Percentiles rank a stretch among this genome's conserved stretches.
Conservation (phyloP, 164 flowering plant species). For the Vitis labrusca region DNA sequence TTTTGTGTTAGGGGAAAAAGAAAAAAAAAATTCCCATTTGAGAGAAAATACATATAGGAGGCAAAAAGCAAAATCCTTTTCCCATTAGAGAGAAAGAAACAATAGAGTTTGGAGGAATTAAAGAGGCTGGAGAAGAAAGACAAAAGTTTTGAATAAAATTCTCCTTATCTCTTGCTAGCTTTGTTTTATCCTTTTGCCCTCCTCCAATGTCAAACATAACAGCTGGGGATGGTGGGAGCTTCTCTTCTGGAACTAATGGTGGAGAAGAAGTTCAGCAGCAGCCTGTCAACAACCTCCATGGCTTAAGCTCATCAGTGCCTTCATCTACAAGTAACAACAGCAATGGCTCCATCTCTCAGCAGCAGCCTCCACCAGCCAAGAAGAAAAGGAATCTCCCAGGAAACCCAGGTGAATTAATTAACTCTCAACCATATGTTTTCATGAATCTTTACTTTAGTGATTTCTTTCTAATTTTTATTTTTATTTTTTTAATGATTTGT, state of each 20-base stretch:
- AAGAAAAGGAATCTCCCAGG: constrained; percentile 38
- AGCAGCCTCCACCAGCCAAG: constrained; percentile 14
- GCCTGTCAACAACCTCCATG: constrained; percentile 1
- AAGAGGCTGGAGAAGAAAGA: constrained; percentile 1
- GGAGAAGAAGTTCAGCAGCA: constrained; percentile 19
- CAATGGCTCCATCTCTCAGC: constrained; percentile 19
- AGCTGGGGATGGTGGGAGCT: constrained; percentile 24
- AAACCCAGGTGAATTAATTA: constrained; percentile 26
- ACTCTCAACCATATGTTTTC: too few species aligned
- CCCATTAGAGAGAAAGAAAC: constrained; percentile 9
- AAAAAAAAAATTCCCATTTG: constrained; percentile 4
- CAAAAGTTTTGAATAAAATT: constrained; percentile 5
- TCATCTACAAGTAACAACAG: constrained; percentile 4
- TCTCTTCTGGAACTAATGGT: constrained; percentile 19
- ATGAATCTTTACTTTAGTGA: not conserved
- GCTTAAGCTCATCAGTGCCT: constrained; percentile 5
- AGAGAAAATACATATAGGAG: not conserved
- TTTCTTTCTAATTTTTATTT: not conserved
- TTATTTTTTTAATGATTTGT: not conserved
- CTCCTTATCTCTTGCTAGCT: constrained; percentile 1
- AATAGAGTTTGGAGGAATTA: constrained; percentile 9
- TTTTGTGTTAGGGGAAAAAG: constrained; percentile 7
- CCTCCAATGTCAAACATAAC: constrained; percentile 28
- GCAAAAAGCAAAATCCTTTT: not conserved
- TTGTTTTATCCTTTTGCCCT: not conserved